These are phyloP conservation scores for Pyrenophora seminiperda DNA, from an alignment of 2,329 filamentous ascomycete genomes.

Conservation along the genomic window DNA sequence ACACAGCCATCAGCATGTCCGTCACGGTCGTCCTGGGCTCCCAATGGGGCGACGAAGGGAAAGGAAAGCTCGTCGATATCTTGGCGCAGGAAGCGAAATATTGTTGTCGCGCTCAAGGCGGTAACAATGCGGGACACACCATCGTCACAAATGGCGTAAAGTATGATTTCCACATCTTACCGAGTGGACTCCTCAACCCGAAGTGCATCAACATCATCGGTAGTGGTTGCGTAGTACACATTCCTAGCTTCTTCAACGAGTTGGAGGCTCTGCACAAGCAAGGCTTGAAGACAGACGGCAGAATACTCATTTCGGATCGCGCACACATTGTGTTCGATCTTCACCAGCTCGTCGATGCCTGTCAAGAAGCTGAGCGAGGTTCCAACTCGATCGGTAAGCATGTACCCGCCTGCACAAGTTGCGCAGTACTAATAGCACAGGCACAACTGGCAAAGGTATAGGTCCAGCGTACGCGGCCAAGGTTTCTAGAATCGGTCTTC, in stretches of 20 bases:
- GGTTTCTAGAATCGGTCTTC: constrained; percentile 68
- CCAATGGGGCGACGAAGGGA: constrained; percentile 66
- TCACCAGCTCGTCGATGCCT: constrained; percentile 70
- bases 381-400: constrained; percentile 50
- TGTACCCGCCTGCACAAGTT: neutral
- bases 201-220: constrained; percentile 74
- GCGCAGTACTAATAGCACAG: constrained; percentile 39
- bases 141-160: constrained; percentile 55
- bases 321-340: constrained; percentile 69
- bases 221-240: constrained; percentile 68
- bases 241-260: constrained; percentile 70
- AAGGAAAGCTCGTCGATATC: constrained; percentile 66
- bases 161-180: constrained; percentile 50
- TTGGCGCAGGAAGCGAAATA: constrained; percentile 59
- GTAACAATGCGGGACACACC: constrained; percentile 62
- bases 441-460: constrained; percentile 59
- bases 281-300: constrained; percentile 62
- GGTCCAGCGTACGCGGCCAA: constrained; percentile 67
- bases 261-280: constrained; percentile 64
- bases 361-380: constrained; percentile 64
- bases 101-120: constrained; percentile 64
- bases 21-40: constrained; percentile 64
- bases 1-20: constrained; percentile 46
- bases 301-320: constrained; percentile 68
- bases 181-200: constrained; percentile 73